phyloP scores from a whole-genome alignment of 164 flowering plant genomes.

The Kalanchoe fedtschenkoi region DNA sequence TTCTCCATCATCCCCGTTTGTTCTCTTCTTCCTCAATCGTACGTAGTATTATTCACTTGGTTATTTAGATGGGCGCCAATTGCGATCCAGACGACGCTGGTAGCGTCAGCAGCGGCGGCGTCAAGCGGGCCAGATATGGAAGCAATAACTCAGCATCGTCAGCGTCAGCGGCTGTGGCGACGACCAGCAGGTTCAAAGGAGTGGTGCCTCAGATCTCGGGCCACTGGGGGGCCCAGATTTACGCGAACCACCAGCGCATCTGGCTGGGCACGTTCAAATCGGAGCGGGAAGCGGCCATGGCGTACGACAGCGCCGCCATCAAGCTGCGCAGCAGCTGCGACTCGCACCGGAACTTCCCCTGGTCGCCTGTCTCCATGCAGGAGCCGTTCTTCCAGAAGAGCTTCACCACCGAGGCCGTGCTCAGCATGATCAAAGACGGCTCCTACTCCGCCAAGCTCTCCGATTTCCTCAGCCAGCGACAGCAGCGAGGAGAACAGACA shows the following conservation, averaged over 20 bases:
- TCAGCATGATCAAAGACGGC: constrained; percentile 55
- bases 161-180: background rate
- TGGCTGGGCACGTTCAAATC: constrained; percentile 68
- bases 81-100: too few relatives aligned
- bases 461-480: constrained; percentile 12
- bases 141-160: too few relatives aligned
- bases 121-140: constrained; percentile 22
- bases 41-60: background rate
- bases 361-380: constrained; percentile 19
- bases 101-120: constrained; percentile 16
- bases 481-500: background rate
- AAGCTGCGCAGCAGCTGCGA: constrained; percentile 37
- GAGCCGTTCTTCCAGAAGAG: constrained; percentile 36
- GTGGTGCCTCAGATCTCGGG: constrained; percentile 53
- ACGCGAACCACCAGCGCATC: constrained; percentile 43
- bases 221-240: constrained; percentile 65
- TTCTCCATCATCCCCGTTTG: background rate
- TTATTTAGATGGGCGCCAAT: background rate
- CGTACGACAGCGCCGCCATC: constrained; percentile 54
- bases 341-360: constrained; percentile 38
- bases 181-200: constrained; percentile 38
- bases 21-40: background rate
- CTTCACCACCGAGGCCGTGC: constrained; percentile 20
- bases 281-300: constrained; percentile 54
- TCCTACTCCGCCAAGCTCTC: constrained; percentile 34